These are phyloP conservation scores for Neofusicoccum sp. DNA, from an alignment of 2,329 filamentous ascomycete genomes.

Conservation along the genomic window DNA sequence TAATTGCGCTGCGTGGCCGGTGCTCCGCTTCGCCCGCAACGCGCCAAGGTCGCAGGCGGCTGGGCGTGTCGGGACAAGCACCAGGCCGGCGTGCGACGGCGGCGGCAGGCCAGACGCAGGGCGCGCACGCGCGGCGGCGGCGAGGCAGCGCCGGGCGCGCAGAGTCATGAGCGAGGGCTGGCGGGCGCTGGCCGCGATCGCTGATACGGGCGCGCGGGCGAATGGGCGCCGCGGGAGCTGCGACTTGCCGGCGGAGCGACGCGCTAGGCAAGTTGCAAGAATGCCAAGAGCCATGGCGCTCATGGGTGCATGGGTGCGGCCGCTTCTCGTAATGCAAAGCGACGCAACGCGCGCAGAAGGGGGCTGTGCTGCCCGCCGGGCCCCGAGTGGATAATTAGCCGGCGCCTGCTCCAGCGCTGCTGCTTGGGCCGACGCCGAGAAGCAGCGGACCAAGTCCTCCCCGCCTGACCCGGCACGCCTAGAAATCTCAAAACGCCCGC, in stretches of 20 bases:
- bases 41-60: slow-evolving; percentile 12
- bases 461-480: slow-evolving; percentile 18
- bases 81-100: slow-evolving; percentile 11
- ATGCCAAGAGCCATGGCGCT: slow-evolving; percentile 18
- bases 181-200: not conserved
- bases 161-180: not conserved
- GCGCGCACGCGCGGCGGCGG: not conserved
- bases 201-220: not conserved
- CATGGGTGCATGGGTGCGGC: slow-evolving; percentile 15
- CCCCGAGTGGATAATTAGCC: slow-evolving; percentile 17
- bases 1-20: slow-evolving; percentile 18
- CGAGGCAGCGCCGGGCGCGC: not conserved
- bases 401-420: slow-evolving; percentile 11
- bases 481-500: slow-evolving; percentile 20
- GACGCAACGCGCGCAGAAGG: slow-evolving; percentile 16
- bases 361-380: slow-evolving; percentile 17
- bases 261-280: slow-evolving; percentile 18
- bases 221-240: slow-evolving; percentile 1
- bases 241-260: slow-evolving; percentile 11
- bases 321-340: slow-evolving; percentile 17
- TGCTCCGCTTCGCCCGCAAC: slow-evolving; percentile 17
- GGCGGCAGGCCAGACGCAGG: not conserved
- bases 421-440: slow-evolving; percentile 15
- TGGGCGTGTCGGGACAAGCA: slow-evolving; percentile 17
- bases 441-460: slow-evolving; percentile 20